These are phyloP conservation scores for Trichoderma pleuroti DNA, from an alignment of 2,329 filamentous ascomycete species.

Conservation along the genomic window DNA sequence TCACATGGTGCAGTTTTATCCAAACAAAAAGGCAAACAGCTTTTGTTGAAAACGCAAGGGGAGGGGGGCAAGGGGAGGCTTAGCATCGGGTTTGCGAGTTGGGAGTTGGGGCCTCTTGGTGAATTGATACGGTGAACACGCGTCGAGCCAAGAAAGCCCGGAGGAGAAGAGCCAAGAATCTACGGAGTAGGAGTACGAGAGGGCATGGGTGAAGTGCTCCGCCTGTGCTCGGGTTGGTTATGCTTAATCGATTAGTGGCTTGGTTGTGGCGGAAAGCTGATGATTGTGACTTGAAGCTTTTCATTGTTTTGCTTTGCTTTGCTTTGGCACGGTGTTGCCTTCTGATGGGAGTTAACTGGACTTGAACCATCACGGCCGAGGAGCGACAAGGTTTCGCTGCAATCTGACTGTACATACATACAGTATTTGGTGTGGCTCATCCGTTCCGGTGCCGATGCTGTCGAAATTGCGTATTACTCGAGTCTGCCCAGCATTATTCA, in stretches of 20 bases:
- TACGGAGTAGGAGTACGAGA: background rate
- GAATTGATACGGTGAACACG: background rate
- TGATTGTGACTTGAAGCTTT: background rate
- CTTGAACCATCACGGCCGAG: background rate
- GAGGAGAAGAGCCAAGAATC: background rate
- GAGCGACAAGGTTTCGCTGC: background rate
- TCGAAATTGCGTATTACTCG: background rate
- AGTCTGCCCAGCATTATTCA: background rate
- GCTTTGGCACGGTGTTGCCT: background rate
- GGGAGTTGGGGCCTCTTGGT: background rate
- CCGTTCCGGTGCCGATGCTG: background rate
- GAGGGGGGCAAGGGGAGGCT: background rate
- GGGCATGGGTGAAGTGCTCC: background rate
- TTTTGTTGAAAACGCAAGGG: too few relatives aligned
- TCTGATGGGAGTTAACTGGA: background rate
- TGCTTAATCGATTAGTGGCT: constrained; percentile 17
- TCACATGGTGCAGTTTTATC: background rate
- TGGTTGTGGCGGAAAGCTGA: background rate
- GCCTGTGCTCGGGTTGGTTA: background rate
- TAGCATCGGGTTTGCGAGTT: background rate
- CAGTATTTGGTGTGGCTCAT: background rate
- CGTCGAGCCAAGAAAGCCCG: background rate
- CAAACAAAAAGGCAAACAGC: too few relatives aligned
- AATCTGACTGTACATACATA: background rate
- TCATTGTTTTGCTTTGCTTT: background rate